Evolutionary conservation across 441 rosid species (phyloP).

Genomic region (Euphorbia celastroides): DNA sequence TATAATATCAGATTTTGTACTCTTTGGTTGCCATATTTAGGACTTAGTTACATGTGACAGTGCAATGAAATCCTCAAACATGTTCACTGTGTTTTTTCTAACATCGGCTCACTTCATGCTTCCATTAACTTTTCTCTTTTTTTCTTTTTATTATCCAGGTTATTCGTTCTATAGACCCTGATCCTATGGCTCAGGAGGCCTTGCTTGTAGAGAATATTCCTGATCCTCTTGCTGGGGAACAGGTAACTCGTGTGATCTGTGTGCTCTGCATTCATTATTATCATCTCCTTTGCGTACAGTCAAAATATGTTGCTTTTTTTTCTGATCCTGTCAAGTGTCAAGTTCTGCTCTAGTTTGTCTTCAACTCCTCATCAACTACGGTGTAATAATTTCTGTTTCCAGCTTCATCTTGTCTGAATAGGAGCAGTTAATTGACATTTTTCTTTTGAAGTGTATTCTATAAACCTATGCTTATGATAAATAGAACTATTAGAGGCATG

Average conservation of each 20-base stretch:
- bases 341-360: background rate
- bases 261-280: background rate
- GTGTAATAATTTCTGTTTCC: background rate
- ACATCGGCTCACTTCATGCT: background rate
- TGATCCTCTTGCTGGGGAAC: slow-evolving; percentile 92
- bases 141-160: slow-evolving; percentile 35
- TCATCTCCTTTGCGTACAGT: background rate
- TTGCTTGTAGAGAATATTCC: slow-evolving; percentile 74
- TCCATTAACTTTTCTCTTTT: background rate
- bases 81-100: background rate
- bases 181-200: slow-evolving; percentile 60
- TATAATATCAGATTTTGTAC: background rate
- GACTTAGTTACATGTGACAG: background rate
- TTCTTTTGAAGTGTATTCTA: background rate
- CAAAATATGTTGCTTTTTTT: background rate
- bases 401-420: background rate
- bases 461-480: background rate
- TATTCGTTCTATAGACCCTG: slow-evolving; percentile 47
- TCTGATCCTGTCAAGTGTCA: background rate
- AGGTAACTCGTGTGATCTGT: slow-evolving; percentile 39
- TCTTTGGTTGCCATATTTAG: background rate
- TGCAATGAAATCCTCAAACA: background rate
- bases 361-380: background rate
- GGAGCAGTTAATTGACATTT: background rate
- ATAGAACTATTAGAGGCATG: background rate